phyloP scores from a whole-genome alignment of 352 stramenopile genomes.

The Globisporangium mamillatum region DNA sequence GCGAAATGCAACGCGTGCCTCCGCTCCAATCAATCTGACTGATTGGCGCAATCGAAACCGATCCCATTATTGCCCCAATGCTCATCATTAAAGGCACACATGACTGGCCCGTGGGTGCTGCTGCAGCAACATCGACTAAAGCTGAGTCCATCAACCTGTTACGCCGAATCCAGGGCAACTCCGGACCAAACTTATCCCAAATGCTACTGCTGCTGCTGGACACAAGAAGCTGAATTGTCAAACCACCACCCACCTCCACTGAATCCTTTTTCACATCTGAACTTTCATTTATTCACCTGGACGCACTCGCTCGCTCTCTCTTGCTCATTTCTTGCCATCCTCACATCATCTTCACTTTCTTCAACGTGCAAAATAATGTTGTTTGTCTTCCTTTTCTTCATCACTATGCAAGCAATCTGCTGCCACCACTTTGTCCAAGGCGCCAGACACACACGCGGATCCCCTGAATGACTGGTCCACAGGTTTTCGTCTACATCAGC shows the following conservation, averaged over 20 bases:
- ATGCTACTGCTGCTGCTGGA: neutral
- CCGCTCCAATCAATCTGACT: neutral
- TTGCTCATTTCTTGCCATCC: neutral
- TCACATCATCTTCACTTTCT: no score
- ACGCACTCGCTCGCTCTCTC: neutral
- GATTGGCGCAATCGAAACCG: neutral
- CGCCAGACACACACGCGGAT: neutral
- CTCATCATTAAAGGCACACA: neutral
- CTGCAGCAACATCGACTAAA: neutral
- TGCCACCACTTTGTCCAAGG: neutral
- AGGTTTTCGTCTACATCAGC: neutral
- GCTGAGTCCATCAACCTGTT: neutral
- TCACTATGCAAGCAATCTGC: neutral
- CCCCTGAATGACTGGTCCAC: neutral
- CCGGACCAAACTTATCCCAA: neutral
- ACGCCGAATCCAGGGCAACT: neutral
- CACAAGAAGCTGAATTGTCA: neutral
- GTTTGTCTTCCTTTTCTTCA: neutral
- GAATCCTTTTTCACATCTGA: neutral
- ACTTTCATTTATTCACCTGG: neutral
- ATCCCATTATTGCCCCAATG: neutral
- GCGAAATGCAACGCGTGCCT: neutral
- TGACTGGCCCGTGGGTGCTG: neutral
- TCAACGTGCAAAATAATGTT: neutral
- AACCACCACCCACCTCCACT: neutral